These are phyloP conservation scores for Lachnellula hyalina DNA, from an alignment of 2,329 filamentous ascomycete species.

Conservation along the genomic window DNA sequence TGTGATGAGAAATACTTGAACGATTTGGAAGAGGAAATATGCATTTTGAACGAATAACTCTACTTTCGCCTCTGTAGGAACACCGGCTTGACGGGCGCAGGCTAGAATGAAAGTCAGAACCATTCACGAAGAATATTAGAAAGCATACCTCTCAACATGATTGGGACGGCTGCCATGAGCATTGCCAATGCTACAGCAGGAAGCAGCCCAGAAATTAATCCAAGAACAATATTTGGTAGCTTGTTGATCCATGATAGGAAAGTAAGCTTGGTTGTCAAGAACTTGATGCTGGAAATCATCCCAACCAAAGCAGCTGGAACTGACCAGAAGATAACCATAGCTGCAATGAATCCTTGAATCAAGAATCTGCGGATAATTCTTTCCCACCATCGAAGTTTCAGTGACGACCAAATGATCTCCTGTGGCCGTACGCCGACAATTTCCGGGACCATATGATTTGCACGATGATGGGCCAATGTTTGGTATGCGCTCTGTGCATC, in stretches of 20 bases:
- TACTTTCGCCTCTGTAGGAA: slow-evolving; percentile 51
- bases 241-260: slow-evolving; percentile 54
- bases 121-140: slow-evolving; percentile 9
- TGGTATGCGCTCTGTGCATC: slow-evolving; percentile 62
- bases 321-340: slow-evolving; percentile 62
- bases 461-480: slow-evolving; percentile 56
- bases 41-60: slow-evolving; percentile 59
- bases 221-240: slow-evolving; percentile 49
- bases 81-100: slow-evolving; percentile 55
- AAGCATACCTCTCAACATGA: slow-evolving; percentile 50
- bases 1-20: slow-evolving; percentile 65
- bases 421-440: slow-evolving; percentile 56
- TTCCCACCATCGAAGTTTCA: slow-evolving; percentile 59
- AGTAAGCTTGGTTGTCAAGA: slow-evolving; percentile 43
- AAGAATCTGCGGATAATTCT: slow-evolving; percentile 49
- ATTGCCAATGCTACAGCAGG: slow-evolving; percentile 55
- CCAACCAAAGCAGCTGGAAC: slow-evolving; percentile 62
- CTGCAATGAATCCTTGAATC: slow-evolving; percentile 47
- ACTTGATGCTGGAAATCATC: slow-evolving; percentile 58
- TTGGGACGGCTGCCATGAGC: slow-evolving; percentile 55
- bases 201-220: slow-evolving; percentile 57
- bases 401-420: slow-evolving; percentile 63
- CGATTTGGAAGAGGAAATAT: slow-evolving; percentile 58
- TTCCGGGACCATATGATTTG: slow-evolving; percentile 58
- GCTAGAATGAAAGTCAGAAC: slow-evolving; percentile 30